A percentile compares a stretch with the other conserved stretches of the same genome.
Evolutionary conservation across 768 basidiomycete species (phyloP).

Genomic region (Serpula lacrymans): DNA sequence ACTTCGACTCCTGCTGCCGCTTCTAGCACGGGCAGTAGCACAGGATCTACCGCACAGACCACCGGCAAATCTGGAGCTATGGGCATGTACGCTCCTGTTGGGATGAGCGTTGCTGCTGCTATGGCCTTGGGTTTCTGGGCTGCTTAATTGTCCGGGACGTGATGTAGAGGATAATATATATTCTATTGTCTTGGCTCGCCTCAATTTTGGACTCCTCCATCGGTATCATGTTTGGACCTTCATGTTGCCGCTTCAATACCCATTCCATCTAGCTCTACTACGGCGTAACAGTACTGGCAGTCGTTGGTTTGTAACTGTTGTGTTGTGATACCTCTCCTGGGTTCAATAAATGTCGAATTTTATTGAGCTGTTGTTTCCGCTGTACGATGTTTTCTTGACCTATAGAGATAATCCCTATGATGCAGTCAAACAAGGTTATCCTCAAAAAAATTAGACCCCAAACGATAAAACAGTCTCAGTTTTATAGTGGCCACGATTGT

Average conservation of each 20-base stretch:
- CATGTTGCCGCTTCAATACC: no score
- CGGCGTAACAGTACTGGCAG: neutral
- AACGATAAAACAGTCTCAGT: no score
- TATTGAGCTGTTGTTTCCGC: no score
- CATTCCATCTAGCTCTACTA: no score
- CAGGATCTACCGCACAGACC: constrained; percentile 17
- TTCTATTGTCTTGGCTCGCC: neutral
- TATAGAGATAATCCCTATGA: no score
- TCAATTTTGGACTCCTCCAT: constrained; percentile 1
- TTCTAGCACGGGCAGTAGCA: constrained; percentile 19
- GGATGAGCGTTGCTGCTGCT: constrained; percentile 27
- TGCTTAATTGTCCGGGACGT: constrained; percentile 10
- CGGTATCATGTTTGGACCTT: no score
- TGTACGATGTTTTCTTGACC: no score
- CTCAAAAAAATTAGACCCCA: no score
- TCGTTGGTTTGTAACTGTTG: neutral
- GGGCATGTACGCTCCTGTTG: constrained; percentile 21
- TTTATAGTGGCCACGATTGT: no score
- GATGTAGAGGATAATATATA: neutral
- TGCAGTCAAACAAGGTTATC: no score
- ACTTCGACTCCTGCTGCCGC: constrained; percentile 30
- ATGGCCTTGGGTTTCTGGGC: constrained; percentile 23
- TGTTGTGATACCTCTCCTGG: constrained; percentile 1
- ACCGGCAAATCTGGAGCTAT: constrained; percentile 9
- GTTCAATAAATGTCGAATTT: no score